Conservation (phyloP, 2,329 filamentous ascomycete genomes). For the Ophiosphaerella herpotricha region DNA sequence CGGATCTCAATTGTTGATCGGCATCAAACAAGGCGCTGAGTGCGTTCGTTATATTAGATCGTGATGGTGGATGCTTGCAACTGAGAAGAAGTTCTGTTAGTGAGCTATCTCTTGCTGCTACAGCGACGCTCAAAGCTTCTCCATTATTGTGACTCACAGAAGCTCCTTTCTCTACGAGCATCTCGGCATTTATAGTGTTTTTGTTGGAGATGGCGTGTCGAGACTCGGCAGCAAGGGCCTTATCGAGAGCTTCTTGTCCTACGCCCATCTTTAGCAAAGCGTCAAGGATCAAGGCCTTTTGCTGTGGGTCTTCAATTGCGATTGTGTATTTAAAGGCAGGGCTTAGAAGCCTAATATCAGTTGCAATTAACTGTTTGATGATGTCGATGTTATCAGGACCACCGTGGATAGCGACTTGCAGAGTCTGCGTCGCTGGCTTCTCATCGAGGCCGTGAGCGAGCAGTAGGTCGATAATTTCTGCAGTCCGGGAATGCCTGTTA, state of each 20-base stretch:
- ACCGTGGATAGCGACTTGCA: conserved; percentile 35
- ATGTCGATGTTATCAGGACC: conserved; percentile 40
- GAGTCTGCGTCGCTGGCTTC: conserved; percentile 21
- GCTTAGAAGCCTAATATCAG: conserved; percentile 26
- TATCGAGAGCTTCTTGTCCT: conserved; percentile 34
- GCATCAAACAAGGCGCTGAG: conserved; percentile 34
- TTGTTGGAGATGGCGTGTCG: conserved; percentile 21
- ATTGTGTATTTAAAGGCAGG: conserved; percentile 34
- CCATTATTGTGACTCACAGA: conserved; percentile 59
- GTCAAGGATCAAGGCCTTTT: conserved; percentile 33
- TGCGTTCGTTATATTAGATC: conserved; percentile 29
- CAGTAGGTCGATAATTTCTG: conserved; percentile 35
- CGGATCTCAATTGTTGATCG: neutral
- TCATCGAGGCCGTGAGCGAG: conserved; percentile 31
- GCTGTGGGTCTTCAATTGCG: conserved; percentile 22
- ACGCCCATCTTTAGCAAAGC: conserved; percentile 32
- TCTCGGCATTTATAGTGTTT: conserved; percentile 28
- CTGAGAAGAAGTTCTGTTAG: conserved; percentile 58
- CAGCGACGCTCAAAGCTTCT: conserved; percentile 59
- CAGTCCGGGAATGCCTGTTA: conserved; percentile 24
- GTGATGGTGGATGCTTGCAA: conserved; percentile 34
- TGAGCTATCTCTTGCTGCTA: conserved; percentile 56
- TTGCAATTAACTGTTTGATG: conserved; percentile 31
- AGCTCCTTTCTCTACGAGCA: conserved; percentile 39
- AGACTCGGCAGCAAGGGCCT: conserved; percentile 33